phyloP scores from a whole-genome alignment of 2,329 filamentous ascomycete species.

The Iodosphaeria phyllophila region DNA sequence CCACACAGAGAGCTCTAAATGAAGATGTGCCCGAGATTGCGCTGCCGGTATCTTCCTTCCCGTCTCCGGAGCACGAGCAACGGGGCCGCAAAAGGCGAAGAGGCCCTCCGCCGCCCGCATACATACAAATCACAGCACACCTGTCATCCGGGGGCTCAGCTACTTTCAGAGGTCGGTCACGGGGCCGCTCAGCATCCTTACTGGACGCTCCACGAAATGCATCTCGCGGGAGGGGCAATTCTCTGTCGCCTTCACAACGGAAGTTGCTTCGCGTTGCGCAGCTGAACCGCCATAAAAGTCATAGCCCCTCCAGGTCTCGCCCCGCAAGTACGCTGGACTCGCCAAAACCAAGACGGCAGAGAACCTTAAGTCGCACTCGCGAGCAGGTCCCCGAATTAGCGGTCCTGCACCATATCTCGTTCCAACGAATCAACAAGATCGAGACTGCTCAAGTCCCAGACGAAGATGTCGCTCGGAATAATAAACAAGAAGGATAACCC shows the following conservation, averaged over 20 bases:
- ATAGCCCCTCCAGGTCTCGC: slow-evolving; percentile 20
- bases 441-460: too few relatives aligned
- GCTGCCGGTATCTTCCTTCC: slow-evolving; percentile 7
- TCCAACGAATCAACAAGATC: too few relatives aligned
- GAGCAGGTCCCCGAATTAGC: too few relatives aligned
- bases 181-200: slow-evolving; percentile 18
- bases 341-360: slow-evolving; percentile 15
- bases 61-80: slow-evolving; percentile 15
- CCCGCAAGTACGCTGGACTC: slow-evolving; percentile 8
- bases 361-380: slow-evolving; percentile 19
- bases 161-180: slow-evolving; percentile 21
- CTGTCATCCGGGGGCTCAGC: slow-evolving; percentile 18
- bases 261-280: slow-evolving; percentile 22
- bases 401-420: too few relatives aligned
- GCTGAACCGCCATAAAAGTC: slow-evolving; percentile 21
- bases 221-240: slow-evolving; percentile 10
- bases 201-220: slow-evolving; percentile 10
- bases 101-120: slow-evolving; percentile 12
- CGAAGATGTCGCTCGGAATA: too few relatives aligned
- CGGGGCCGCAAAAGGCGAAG: slow-evolving; percentile 18
- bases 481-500: too few relatives aligned
- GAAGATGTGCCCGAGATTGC: slow-evolving; percentile 10
- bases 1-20: slow-evolving; percentile 5
- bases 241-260: slow-evolving; percentile 20
- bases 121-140: slow-evolving; percentile 8